Base-by-base conservation (phyloP, 2,329 filamentous ascomycete species). In the Hymenoscyphus infarciens region DNA sequence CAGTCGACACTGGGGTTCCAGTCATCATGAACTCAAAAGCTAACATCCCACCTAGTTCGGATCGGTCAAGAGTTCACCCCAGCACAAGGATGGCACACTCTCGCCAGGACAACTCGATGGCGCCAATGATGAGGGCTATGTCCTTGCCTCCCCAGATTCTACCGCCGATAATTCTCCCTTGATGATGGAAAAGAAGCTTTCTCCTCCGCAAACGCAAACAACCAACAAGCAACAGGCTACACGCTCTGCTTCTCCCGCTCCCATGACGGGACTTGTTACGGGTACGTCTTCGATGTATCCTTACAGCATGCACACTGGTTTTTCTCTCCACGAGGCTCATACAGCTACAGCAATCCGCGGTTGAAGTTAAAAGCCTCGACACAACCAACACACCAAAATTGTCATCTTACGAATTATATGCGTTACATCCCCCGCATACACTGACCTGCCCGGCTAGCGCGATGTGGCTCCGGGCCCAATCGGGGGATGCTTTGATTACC, bases 31-130 rank as follows among this genome's bases (percentile, higher is more conserved):
- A 57, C 54, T 56, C 38, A 64, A 70, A 70, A 73, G 77, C 79
- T 81, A 77, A 82, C 76, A 68, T 64, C 69, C 64, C 68, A 67
- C 74, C 61, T 74, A 87, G 85, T 88, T 87, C 79, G 83, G 84
- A 67, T 85, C 84, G 19, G 85, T 85, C 73, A 83, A 83, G 71
- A 78, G 79, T 52, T 82, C 79, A 63, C 79, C 83, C 35, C 76
- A 79, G 60, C 71, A 80, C 60, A 81, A 78, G 68, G 82, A 84
- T 59, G 82, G 79, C 49, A 79, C 78, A 13, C 63, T 81, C 49
- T 63, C 72, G 57, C 75, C 68, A 61, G 78, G 77, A 25, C 78
- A 79, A 63, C 79, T 75, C 61, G 80, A 83, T 63, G 78, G 78
- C 15, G 69, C 70, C 33, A 75, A 74, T 42, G 79, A 80, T 55